phyloP scores from a whole-genome alignment of 495 filamentous ascomycete genomes.

The Cercophora samala region DNA sequence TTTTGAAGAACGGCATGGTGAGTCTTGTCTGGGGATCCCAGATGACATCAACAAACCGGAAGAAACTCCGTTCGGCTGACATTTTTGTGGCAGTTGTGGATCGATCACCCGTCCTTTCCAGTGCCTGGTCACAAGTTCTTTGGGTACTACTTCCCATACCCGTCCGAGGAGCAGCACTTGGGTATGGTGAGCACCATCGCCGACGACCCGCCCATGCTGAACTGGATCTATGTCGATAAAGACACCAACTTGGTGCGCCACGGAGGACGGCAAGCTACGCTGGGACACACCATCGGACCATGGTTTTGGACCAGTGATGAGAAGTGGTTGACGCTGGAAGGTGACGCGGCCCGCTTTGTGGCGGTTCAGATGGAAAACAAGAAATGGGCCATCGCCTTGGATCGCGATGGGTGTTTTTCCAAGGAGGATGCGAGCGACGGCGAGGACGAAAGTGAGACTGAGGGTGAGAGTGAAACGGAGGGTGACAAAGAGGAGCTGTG shows the following conservation, averaged over 20 bases:
- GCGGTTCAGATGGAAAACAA: constrained; percentile 43
- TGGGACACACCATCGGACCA: constrained; percentile 50
- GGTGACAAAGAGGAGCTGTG: constrained; percentile 24
- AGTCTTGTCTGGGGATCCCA: constrained; percentile 17
- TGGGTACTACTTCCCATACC: constrained; percentile 60
- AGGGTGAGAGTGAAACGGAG: constrained; percentile 26
- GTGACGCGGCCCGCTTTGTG: constrained; percentile 37
- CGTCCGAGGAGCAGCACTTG: constrained; percentile 51
- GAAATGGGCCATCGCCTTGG: constrained; percentile 47
- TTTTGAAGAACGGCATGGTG: constrained; percentile 48
- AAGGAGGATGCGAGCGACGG: constrained; percentile 25
- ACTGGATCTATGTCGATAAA: constrained; percentile 63
- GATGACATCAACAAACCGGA: constrained; percentile 12
- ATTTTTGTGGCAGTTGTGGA: constrained; percentile 36
- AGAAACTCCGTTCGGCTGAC: constrained; percentile 9
- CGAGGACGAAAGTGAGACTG: constrained; percentile 20
- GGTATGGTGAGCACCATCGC: constrained; percentile 57
- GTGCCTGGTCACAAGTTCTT: constrained; percentile 53
- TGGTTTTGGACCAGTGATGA: constrained; percentile 58
- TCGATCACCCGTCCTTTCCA: constrained; percentile 45
- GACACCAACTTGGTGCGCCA: constrained; percentile 54
- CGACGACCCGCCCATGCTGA: constrained; percentile 59
- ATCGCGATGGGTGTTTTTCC: constrained; percentile 36
- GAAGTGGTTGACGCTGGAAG: constrained; percentile 51
- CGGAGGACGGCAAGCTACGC: constrained; percentile 47